A percentile compares a stretch with the other conserved stretches of the same genome.
phyloP scores from a whole-genome alignment of 345 rosid genomes.

The Corchorus capsularis region DNA sequence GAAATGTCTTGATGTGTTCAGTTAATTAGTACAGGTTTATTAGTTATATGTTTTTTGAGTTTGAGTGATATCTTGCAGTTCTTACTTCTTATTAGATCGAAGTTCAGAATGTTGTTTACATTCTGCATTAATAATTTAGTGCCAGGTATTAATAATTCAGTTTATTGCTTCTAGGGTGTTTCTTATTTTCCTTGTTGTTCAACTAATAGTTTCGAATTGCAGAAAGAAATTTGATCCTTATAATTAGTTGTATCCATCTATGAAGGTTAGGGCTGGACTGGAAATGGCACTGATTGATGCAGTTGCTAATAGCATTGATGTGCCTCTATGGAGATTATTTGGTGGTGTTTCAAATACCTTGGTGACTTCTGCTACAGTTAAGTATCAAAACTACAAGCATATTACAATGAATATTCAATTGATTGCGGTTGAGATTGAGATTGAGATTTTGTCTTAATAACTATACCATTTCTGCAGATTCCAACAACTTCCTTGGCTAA shows the following conservation, averaged over 20 bases:
- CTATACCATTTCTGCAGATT: slow-evolving; percentile 9
- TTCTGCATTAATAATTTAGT: too few species aligned
- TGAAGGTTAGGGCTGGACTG: slow-evolving; percentile 31
- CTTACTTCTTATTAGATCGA: too few species aligned
- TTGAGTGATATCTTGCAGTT: too few species aligned
- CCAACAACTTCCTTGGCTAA: slow-evolving; percentile 6
- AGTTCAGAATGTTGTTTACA: too few species aligned
- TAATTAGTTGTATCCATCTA: neutral
- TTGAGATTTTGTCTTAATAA: neutral
- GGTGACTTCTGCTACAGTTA: slow-evolving; percentile 20
- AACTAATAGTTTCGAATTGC: too few species aligned
- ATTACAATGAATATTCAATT: neutral
- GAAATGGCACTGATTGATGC: slow-evolving; percentile 36
- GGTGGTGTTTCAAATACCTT: slow-evolving; percentile 25
- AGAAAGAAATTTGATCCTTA: neutral
- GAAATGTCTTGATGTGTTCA: too few species aligned
- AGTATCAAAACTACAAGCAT: neutral
- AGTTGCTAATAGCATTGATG: slow-evolving; percentile 30
- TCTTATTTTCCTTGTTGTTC: neutral
- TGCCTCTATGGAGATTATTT: slow-evolving; percentile 34
- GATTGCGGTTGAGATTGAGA: slow-evolving; percentile 6
- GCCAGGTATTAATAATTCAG: too few species aligned
- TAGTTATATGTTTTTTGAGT: too few species aligned
- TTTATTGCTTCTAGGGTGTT: too few species aligned
- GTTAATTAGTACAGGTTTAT: too few species aligned